Base-by-base conservation (phyloP, 169 alveolate genomes). In the Neospora caninum region DNA sequence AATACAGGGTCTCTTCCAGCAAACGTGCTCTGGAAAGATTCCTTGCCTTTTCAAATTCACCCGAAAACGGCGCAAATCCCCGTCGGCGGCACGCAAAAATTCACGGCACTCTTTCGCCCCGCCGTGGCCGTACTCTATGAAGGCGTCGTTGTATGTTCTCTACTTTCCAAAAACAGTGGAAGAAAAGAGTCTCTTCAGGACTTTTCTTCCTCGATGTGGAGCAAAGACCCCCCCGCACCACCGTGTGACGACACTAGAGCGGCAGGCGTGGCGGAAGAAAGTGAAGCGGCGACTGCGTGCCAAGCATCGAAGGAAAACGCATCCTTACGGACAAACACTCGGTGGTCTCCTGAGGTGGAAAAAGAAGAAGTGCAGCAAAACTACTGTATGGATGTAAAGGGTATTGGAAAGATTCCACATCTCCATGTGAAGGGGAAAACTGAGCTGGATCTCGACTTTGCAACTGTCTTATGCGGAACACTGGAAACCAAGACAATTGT, bases 1-100 rank as follows among this genome's bases (percentile, higher is more conserved):
- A 88, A 88, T 58, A 88, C 92, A 9, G 92, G 92, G 36, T n/a
- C 92, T 39, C 83, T 88, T 27, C 92, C 92, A 27, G 80, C 39
- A 0, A 18, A 10, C 10, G 36, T 88, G 1, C 27, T n/a, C 9
- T 88, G 92, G 92, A 49, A 58, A 58, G 36, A 27, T 4, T 4
- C 7, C 83, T 41, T 4, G 22, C 92, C 92, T 4, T 88, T 88
- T 83, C 9, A n/a, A 1, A 36, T 88, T 38, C 43, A 1, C 58
- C 92, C 92, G 38, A 18, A 22, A 25, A 53, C 58, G 20, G 54
- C 58, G 16, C 53, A 4, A 39, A 36, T 88, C 29, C 64, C 84
- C 13, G 83, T 88, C 54, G 82, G 92, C 36, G 39, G 64, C 25
- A 54, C 22, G 64, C 34, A 36, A 36, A 13, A 29, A 36, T 88